Base-by-base conservation (phyloP, 768 basidiomycete species). In the Scleroderma bovista region DNA sequence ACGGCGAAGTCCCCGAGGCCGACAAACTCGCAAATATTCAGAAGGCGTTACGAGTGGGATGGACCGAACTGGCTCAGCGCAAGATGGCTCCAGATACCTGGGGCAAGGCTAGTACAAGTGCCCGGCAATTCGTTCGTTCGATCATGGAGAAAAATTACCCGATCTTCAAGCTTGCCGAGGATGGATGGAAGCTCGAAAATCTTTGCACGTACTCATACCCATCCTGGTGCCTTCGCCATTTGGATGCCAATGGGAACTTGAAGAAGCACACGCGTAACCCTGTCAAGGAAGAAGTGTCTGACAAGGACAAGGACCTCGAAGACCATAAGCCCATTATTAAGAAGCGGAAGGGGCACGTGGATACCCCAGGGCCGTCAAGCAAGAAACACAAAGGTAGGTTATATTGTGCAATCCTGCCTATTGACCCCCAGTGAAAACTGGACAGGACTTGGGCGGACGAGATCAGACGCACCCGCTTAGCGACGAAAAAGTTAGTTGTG, bases 141-240 rank as follows among this genome's bases (percentile, higher is more conserved):
- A 29, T 50, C n/a, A 33, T 53, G 37, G 44, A 53, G 19, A 31
- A 37, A 3, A 32, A 44, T 29, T 53, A 19, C 36, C 38, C 48
- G 0, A 13, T 53, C 2, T 46, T 53, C 32, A 51, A 26, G 32
- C 40, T 53, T 7, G 22, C 43, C 10, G 32, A 53, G 6, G 36
- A 51, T 23, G 19, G 52, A 2, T 53, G 53, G 50, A 54, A 54
- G 23, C 23, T 51, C 0, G 26, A 51, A 6, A 29, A 51, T 8
- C 13, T 54, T 3, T 24, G 50, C 17, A 39, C 16, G 2, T 15
- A 33, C 12, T 33, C 37, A 9, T 47, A 51, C 24, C 36, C 40
- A 6, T 36, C 37, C 24, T 51, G 50, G 49, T 19, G 32, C n/a
- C 1, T 19, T 8, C 9, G 31, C 8, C 46, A 53, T 17, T 37